Evolutionary conservation across 768 basidiomycete species (phyloP).

Genomic region (Boletellus sp.): DNA sequence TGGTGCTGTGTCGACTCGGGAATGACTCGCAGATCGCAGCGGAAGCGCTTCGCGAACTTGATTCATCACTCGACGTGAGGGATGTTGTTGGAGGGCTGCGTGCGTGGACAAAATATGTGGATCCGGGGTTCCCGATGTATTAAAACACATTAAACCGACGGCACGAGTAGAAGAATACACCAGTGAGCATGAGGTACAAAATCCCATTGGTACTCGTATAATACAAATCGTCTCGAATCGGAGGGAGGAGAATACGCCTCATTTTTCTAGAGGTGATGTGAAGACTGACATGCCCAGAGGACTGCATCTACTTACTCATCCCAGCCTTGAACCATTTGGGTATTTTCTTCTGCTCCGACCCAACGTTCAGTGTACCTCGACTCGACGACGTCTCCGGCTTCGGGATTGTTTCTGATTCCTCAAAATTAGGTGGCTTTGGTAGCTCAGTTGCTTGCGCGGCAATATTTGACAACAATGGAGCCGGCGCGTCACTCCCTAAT

Average conservation of each 20-base stretch:
- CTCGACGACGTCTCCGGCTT: constrained; percentile 11
- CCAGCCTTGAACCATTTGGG: constrained; percentile 80
- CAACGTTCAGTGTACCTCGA: constrained; percentile 2
- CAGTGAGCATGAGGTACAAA: constrained; percentile 2
- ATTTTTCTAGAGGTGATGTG: constrained; percentile 20
- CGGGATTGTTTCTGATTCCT: constrained; percentile 5
- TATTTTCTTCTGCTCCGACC: constrained; percentile 49
- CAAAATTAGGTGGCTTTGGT: constrained; percentile 51
- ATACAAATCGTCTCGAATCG: neutral
- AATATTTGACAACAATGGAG: constrained; percentile 61
- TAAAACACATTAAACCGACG: constrained; percentile 32
- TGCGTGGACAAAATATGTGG: constrained; percentile 76
- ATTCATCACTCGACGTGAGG: constrained; percentile 37
- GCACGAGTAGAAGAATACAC: neutral
- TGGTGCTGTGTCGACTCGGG: constrained; percentile 80
- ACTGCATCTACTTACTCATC: constrained; percentile 40
- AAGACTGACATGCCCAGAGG: neutral
- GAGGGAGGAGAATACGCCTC: constrained; percentile 36
- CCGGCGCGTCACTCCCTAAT: constrained; percentile 52
- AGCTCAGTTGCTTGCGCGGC: constrained; percentile 61
- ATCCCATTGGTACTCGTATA: constrained; percentile 1
- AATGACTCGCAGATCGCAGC: constrained; percentile 94
- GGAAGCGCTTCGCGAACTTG: constrained; percentile 33
- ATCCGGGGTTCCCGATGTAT: constrained; percentile 78
- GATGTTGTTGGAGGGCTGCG: constrained; percentile 81